Evolutionary conservation across 495 filamentous ascomycete species (phyloP).

Genomic region (Neohortaea acidophila): DNA sequence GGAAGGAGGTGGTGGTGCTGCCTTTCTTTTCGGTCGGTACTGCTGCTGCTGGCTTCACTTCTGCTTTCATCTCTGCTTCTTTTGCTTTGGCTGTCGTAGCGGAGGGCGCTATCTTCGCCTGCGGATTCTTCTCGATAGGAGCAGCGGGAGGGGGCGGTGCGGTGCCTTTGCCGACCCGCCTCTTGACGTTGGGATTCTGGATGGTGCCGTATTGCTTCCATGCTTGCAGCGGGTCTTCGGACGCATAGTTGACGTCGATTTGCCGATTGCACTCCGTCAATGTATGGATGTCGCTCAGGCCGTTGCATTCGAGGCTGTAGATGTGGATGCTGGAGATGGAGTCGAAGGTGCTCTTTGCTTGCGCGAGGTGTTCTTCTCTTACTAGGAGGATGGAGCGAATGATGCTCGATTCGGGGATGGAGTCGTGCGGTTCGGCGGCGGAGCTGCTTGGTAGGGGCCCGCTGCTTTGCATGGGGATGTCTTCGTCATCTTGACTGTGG

Average conservation of each 20-base stretch:
- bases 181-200: constrained; percentile 47
- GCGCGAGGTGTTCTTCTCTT: constrained; percentile 67
- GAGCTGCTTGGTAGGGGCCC: constrained; percentile 44
- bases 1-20: constrained; percentile 12
- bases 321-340: constrained; percentile 64
- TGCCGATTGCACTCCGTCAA: constrained; percentile 54
- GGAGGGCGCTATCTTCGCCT: background rate
- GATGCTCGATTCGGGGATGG: constrained; percentile 27
- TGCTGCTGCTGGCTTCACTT: constrained; percentile 1
- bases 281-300: constrained; percentile 59
- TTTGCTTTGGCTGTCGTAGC: background rate
- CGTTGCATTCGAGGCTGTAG: constrained; percentile 64
- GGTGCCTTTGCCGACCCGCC: constrained; percentile 30
- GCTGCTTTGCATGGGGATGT: constrained; percentile 60
- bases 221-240: constrained; percentile 47
- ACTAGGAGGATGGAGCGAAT: constrained; percentile 52
- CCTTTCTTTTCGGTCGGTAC: constrained; percentile 9
- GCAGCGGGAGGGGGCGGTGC: constrained; percentile 13
- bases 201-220: constrained; percentile 54
- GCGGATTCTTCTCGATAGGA: constrained; percentile 3
- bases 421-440: constrained; percentile 35
- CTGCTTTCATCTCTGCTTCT: constrained; percentile 3
- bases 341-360: constrained; percentile 50
- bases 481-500: constrained; percentile 35
- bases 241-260: constrained; percentile 34